Base-by-base conservation (phyloP, 176 grass and related monocot species). In the Triticum turgidum region DNA sequence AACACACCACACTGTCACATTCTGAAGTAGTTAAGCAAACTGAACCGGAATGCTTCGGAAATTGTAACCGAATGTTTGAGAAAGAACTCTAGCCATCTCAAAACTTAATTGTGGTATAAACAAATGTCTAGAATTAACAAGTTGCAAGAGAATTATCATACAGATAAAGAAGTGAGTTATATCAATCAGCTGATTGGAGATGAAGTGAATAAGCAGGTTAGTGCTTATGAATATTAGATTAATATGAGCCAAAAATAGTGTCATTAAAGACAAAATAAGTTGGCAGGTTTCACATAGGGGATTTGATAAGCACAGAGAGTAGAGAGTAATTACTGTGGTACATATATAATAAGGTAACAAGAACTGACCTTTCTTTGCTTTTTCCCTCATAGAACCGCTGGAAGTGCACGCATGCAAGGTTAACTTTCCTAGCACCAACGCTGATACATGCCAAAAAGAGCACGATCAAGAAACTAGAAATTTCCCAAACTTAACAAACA, bases 381-480 rank as follows among this genome's bases (percentile, higher is more conserved):
- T 87, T 88, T 20, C 88, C 89, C 65, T 87, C 64, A 51, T 87
- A 92, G 71, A 90, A 93, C 45, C 88, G 85, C 7, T 79, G 89
- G 29, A 56, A 56, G 52, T 56, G 15, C 52, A 7, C 17, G 5
- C 52, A 56, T 1, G 52, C 90, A 90, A 90, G 77, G 73, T 90
- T 87, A 62, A 96, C 94, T 85, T 91, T 93, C 84, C 91, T 80
- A 86, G 89, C 94, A 5, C 94, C 94, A 86, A 96, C 15, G 6
- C 52, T 56, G 52, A 6, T 20, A 56, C 15, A 56, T 20, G 52
- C 15, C 17, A 56, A 56, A 56, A 56, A 56, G 52, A 2, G 17
- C 52, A 56, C 6, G 15, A 56, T 56, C 15, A 56, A 18, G 17
- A 56, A 56, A 56, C 17, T 20, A 56, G 1, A 56, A 6, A 20